Base-by-base conservation (phyloP, 371 early-diverging fungal genomes). In the Mucor lusitanicus region DNA sequence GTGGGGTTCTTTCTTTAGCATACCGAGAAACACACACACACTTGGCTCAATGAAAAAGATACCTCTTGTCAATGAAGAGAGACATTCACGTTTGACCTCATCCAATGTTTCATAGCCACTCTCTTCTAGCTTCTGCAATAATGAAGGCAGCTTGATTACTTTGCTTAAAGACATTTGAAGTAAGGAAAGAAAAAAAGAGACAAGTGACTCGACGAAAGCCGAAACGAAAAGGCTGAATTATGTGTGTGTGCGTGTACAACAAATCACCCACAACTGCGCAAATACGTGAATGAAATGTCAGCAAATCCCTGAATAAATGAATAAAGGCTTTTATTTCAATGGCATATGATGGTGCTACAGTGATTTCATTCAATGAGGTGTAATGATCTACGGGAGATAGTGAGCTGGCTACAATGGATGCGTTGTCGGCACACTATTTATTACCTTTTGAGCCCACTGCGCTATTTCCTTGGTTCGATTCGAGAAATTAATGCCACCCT, bases 101-200 rank as follows among this genome's bases (percentile, higher is more conserved):
- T 72, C 65, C 3, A 74, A 15, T 13, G 55, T 72, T 33, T 76
- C 74, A 50, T 74, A 76, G 2, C 79, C 79, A 44, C 54, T 60
- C 9, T 67, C 54, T 25, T 68, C 63, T 23, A 79, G 42, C 30
- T 76, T 78, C 37, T 65, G 33, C 37, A 32, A 19, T 58, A 78
- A 61, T 15, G 54, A 55, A 27, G 57, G 59, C 42, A 57, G 33
- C 3, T 48, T 11, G n/a, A 63, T 62, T n/a, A 39, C 15, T 21
- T 57, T 15, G 3, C 33, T 55, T 12, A 55, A 32, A 15, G 55
- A 55, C 55, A 55, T 55, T 55, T 13, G 37, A 13, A 37, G 11
- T 37, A 4, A 37, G 37, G 6, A 11, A 55, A 28, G 32, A 33
- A 30, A 30, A 30, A n/a, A n/a, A n/a, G n/a, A n/a, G n/a, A n/a